These are phyloP conservation scores for Fagopyrum esculentum DNA, from an alignment of 148 eudicot genomes.

Conservation along the genomic window DNA sequence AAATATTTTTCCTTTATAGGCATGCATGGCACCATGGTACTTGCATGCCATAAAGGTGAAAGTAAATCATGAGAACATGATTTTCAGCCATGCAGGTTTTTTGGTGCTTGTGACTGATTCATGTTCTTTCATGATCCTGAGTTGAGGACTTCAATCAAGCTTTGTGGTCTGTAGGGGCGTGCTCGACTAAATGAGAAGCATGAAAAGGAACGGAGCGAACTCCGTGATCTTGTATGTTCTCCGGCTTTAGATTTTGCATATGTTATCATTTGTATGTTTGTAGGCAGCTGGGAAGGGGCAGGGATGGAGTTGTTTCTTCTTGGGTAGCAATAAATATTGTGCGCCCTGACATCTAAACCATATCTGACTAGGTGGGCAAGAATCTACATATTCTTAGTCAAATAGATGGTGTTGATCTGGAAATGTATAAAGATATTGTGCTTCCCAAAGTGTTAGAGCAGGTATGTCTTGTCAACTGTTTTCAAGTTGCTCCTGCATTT, in stretches of 20 bases:
- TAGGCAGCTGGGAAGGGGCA: background rate
- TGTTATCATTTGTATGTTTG: background rate
- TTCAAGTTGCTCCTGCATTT: slow-evolving; percentile 1
- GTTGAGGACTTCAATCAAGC: slow-evolving; percentile 93
- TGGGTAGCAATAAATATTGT: slow-evolving; percentile 10
- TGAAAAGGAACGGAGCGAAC: slow-evolving; percentile 94
- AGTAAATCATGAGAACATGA: slow-evolving; percentile 73
- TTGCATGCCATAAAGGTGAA: slow-evolving; percentile 67
- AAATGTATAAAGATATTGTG: slow-evolving; percentile 78
- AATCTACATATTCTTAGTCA: slow-evolving; percentile 98
- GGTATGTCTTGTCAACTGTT: slow-evolving; percentile 31
- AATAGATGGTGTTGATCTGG: slow-evolving; percentile 94
- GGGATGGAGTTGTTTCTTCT: slow-evolving; percentile 17
- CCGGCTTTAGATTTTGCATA: slow-evolving; percentile 21
- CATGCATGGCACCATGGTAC: slow-evolving; percentile 57
- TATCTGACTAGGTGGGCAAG: slow-evolving; percentile 70
- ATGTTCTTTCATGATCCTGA: slow-evolving; percentile 87
- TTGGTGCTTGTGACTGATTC: slow-evolving; percentile 86
- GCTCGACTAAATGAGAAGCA: slow-evolving; percentile 63
- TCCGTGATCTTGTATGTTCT: slow-evolving; percentile 83
- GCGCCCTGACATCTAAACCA: background rate
- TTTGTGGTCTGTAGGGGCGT: slow-evolving; percentile 99
- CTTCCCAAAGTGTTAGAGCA: slow-evolving; percentile 94
- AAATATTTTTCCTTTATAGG: slow-evolving; percentile 16
- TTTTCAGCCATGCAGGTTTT: slow-evolving; percentile 98